Evolutionary conservation across 805 yeast species (phyloP), one percentile per base, ranked within the genome.

Genomic region (Kluyveromyces aestuarii): DNA sequence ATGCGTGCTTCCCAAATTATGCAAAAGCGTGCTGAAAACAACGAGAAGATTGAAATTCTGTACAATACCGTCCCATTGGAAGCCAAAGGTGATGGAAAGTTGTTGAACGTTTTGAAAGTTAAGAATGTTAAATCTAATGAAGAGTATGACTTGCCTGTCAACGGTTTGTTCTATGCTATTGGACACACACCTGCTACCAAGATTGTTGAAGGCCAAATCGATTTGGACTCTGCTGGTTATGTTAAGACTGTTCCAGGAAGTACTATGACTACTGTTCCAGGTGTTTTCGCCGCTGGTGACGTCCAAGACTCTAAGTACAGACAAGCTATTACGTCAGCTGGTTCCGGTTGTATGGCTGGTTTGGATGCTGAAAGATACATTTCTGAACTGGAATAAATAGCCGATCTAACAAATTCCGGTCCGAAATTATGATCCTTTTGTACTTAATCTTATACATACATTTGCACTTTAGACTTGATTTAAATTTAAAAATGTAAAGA

Each of bases 311-410:
- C 87, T 70, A 80, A 79, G 67, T 93, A 91, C 72, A 87, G 99
- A 81, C 99, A 93, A 75, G 99, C 99, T 50, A 88, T 93, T 65
- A 93, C 99, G 40, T 89, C 97, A 68, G 99, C 99, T n/a, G 99
- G 99, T 64, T 79, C 96, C 54, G 99, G 99, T 55, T 93, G 99
- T 77, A 91, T 90, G 97, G 99, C 99, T 61, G 99, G 96, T 52
- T 78, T 93, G 53, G 98, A 93, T 62, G 87, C 91, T 63, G 97
- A 90, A 73, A 84, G 80, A 68, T 85, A 76, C 68, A 67, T 90
- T 53, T 72, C 91, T 42, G 95, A 86, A 57, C 59, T 63, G 48
- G 75, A 72, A 50, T 72, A 66, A 49, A 40, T 44, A 8, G 13
- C 10, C 17, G 21, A n/a, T n/a, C 14, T 2, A 13, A 30, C 14